These are phyloP conservation scores for Nyssa sinensis DNA, from an alignment of 148 eudicot species.

Conservation along the genomic window DNA sequence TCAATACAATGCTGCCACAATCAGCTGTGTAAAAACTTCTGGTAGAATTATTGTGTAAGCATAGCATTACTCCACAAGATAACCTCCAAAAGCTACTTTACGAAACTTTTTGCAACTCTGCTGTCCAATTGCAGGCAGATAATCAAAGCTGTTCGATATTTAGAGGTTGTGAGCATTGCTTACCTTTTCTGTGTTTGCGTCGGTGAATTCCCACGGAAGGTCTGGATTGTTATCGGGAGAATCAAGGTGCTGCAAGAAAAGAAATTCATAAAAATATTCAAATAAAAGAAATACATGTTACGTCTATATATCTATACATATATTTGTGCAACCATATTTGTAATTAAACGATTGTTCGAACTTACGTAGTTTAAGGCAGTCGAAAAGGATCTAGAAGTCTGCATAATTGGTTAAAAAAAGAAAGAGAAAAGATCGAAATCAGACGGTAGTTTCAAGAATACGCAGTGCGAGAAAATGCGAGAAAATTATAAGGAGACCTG, in stretches of 20 bases:
- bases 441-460: neutral
- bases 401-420: slow-evolving; percentile 10
- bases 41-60: neutral
- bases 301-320: neutral
- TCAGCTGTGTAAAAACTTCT: too few relatives aligned
- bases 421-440: neutral
- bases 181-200: slow-evolving; percentile 65
- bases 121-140: neutral
- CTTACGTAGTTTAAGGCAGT: slow-evolving; percentile 94
- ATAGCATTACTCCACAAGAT: neutral
- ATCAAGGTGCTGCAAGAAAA: slow-evolving; percentile 68
- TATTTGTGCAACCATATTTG: neutral
- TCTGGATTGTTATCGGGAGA: slow-evolving; percentile 83
- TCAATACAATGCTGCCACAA: too few relatives aligned
- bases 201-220: slow-evolving; percentile 71
- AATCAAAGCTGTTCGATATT: neutral
- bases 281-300: neutral
- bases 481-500: slow-evolving; percentile 38
- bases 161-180: too few relatives aligned
- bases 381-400: slow-evolving; percentile 77
- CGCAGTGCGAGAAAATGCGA: neutral
- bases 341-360: slow-evolving; percentile 4
- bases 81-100: neutral
- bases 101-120: neutral
- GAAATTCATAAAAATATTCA: slow-evolving; percentile 1